Evolutionary conservation across 352 stramenopile species (phyloP).

Genomic region (Globisporangium rhizosaccharum): DNA sequence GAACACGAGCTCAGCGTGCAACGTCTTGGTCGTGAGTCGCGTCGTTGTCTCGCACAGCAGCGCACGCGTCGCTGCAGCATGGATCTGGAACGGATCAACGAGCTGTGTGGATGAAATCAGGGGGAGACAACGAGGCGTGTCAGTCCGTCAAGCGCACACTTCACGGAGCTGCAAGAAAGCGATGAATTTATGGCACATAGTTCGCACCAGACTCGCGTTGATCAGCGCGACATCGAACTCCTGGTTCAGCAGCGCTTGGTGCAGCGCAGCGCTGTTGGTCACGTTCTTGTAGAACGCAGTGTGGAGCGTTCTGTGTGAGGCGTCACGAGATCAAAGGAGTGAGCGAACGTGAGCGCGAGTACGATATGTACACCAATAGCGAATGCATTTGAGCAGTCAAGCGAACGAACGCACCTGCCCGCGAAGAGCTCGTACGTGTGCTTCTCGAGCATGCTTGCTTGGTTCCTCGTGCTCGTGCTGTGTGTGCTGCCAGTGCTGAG

Average conservation of each 20-base stretch:
- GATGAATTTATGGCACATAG: background rate
- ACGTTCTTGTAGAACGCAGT: slow-evolving; percentile 68
- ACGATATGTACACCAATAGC: background rate
- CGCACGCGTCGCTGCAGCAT: slow-evolving; percentile 60
- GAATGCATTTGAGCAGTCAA: background rate
- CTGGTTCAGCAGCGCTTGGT: slow-evolving; percentile 51
- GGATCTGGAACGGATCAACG: slow-evolving; percentile 68
- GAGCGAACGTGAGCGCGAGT: background rate
- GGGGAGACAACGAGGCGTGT: background rate
- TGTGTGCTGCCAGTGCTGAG: background rate
- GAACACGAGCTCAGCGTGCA: slow-evolving; percentile 83
- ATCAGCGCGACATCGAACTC: slow-evolving; percentile 68
- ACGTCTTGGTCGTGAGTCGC: slow-evolving; percentile 61
- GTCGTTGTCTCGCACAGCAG: slow-evolving; percentile 58
- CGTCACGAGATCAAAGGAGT: background rate
- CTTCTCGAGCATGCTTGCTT: slow-evolving; percentile 31
- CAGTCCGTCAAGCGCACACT: background rate
- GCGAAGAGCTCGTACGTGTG: slow-evolving; percentile 63
- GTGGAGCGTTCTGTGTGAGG: slow-evolving; percentile 49
- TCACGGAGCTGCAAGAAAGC: background rate
- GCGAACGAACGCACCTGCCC: slow-evolving; percentile 28
- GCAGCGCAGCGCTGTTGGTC: slow-evolving; percentile 57
- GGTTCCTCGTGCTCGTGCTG: background rate
- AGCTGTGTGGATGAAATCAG: slow-evolving; percentile 29
- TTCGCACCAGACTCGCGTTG: slow-evolving; percentile 58